Evolutionary conservation across 2,329 filamentous ascomycete species (phyloP), one percentile per base, ranked within the genome.

Genomic region (Cordyceps cicadae): DNA sequence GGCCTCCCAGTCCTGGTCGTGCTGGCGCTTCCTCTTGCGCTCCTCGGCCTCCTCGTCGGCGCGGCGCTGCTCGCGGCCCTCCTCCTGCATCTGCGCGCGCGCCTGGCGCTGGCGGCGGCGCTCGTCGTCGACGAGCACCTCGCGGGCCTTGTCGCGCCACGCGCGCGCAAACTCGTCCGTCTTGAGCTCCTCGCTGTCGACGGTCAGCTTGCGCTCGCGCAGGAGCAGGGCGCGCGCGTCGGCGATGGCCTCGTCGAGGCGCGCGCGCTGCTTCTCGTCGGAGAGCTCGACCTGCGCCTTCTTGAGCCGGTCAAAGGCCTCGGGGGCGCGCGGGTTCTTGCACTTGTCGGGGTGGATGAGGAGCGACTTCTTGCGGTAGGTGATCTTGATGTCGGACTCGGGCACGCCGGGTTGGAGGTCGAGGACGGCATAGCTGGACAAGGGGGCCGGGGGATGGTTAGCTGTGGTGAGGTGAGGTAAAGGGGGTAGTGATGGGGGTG

Each of bases 341-440:
- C 94, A 97, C 75, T 99, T 99, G 79, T 99, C 94, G 7, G 94
- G 94, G 79, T 99, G 94, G 78, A 99, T 97, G 54, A 99, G 86
- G 61, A 99, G 87, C n/a, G 94, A 99, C 76, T 97, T 97, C 69
- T 91, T 92, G 79, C 94, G 92, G 78, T 97, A 99, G 66, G 85
- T 84, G 67, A 87, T 80, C 77, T 97, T 97, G 80, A 99, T 97
- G 77, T 97, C 94, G 62, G 90, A 92, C 68, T 97, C 93, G 60
- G 94, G 86, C 21, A 97, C 91, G 71, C 94, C 94, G 3, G 94
- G 94, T 73, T 96, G 92, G 51, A 99, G 88, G 74, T 95, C 94
- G 51, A 99, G 87, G 54, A 99, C 91, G 55, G 93, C 90, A 74
- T 99, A 99, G 67, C 87, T 90, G 63, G 6, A 21, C 19, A 21